Percentiles rank a stretch among this genome's conserved stretches.
These are phyloP conservation scores for Corchorus capsularis DNA, from an alignment of 345 rosid genomes.

Conservation along the genomic window DNA sequence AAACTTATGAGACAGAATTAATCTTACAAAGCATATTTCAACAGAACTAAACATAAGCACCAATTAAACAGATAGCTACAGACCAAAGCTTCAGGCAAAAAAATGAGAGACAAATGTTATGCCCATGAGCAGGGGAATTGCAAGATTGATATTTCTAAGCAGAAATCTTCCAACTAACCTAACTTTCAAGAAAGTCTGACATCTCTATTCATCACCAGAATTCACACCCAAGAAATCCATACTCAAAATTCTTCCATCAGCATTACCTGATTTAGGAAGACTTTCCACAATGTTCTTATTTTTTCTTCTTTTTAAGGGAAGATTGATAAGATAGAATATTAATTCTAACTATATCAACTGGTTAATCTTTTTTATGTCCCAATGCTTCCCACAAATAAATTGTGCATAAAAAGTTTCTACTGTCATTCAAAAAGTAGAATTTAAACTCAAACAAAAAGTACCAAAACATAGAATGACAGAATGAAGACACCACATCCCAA, in stretches of 20 bases:
- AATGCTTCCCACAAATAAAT: constrained; percentile 1
- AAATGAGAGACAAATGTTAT: neutral
- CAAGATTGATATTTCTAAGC: neutral
- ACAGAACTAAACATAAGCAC: constrained; percentile 10
- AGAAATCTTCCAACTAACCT: neutral
- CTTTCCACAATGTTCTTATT: neutral
- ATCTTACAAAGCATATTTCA: constrained; percentile 3
- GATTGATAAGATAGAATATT: neutral
- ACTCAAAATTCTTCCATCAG: neutral
- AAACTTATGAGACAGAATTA: neutral
- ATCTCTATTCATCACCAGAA: neutral
- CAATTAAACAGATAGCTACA: neutral
- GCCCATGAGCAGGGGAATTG: neutral
- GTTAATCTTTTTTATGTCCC: neutral
- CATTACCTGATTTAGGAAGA: neutral
- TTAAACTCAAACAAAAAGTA: neutral
- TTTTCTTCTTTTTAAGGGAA: neutral
- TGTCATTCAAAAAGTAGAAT: neutral
- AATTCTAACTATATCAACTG: neutral
- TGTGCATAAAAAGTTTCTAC: neutral
- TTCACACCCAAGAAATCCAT: neutral
- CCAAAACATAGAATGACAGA: neutral
- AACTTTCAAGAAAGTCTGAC: constrained; percentile 11
- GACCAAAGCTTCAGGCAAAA: neutral
- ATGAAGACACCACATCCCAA: neutral